phyloP scores from a whole-genome alignment of 83 land plant species.

The Picea abies region DNA sequence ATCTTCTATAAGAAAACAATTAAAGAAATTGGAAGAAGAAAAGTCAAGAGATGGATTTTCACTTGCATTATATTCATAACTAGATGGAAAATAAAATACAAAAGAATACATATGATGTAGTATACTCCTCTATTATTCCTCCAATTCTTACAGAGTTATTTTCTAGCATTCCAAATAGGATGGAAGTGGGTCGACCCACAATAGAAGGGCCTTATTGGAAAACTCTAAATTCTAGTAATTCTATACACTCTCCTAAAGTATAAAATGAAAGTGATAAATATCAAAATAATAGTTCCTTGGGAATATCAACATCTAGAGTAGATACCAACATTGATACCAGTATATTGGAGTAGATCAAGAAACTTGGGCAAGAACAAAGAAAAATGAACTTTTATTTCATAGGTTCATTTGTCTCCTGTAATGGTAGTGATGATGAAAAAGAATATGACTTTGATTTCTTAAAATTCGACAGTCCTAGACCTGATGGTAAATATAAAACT shows the following conservation, averaged over 20 bases:
- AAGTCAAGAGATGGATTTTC: not conserved
- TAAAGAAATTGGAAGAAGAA: not conserved
- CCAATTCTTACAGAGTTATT: not conserved
- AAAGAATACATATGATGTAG: not conserved
- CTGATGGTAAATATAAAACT: not conserved
- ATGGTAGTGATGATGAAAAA: slow-evolving; percentile 10
- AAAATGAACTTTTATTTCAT: not conserved
- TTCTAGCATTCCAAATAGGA: not conserved
- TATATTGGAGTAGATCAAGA: not conserved
- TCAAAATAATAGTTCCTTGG: not conserved
- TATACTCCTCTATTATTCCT: not conserved
- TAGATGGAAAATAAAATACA: not conserved
- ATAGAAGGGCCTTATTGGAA: not conserved
- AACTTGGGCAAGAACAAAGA: not conserved
- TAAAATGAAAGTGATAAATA: not conserved
- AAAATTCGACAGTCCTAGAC: not conserved
- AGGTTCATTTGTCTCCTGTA: not conserved
- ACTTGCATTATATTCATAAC: not conserved
- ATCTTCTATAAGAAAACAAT: not conserved
- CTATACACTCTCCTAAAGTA: not conserved
- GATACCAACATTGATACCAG: not conserved
- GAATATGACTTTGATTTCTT: slow-evolving; percentile 11
- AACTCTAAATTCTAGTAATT: not conserved
- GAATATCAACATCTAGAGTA: not conserved
- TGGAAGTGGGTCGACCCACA: not conserved